These are phyloP conservation scores for Hylodesmum podocarpum DNA, from an alignment of 306 rosid species.

Conservation along the genomic window DNA sequence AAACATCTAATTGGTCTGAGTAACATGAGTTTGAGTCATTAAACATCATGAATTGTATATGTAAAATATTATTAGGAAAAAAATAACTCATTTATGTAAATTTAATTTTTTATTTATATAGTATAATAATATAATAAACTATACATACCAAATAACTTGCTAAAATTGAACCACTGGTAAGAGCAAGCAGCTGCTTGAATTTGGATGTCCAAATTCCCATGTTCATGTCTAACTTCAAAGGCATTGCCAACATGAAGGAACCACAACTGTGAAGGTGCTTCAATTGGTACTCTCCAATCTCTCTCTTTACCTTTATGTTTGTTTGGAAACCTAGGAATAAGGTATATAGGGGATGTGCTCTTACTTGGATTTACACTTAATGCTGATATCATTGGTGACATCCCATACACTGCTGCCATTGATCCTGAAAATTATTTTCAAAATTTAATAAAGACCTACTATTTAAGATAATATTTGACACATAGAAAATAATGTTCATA, in stretches of 20 bases:
- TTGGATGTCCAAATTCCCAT: conserved; percentile 57
- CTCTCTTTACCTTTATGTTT: conserved; percentile 21
- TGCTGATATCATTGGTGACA: conserved; percentile 89
- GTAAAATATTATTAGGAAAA: too few relatives aligned
- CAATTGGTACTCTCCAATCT: conserved; percentile 78
- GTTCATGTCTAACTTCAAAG: conserved; percentile 37
- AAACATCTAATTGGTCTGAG: too few relatives aligned
- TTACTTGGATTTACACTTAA: conserved; percentile 72
- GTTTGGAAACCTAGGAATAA: conserved; percentile 66
- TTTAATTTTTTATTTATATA: too few relatives aligned
- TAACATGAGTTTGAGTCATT: too few relatives aligned
- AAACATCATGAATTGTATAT: too few relatives aligned
- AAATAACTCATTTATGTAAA: too few relatives aligned
- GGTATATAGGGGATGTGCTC: conserved; percentile 62
- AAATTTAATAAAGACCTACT: neutral
- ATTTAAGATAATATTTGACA: neutral
- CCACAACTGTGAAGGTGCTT: conserved; percentile 87
- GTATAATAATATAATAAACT: neutral
- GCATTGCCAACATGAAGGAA: conserved; percentile 87
- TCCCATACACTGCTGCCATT: conserved; percentile 74
- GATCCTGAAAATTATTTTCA: conserved; percentile 57
- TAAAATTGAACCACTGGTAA: conserved; percentile 89
- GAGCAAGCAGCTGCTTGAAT: conserved; percentile 83
- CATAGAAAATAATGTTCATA: neutral
- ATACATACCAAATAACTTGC: conserved; percentile 69